Evolutionary conservation across 2,329 filamentous ascomycete genomes (phyloP).

Genomic region (Ampelomyces quisqualis): DNA sequence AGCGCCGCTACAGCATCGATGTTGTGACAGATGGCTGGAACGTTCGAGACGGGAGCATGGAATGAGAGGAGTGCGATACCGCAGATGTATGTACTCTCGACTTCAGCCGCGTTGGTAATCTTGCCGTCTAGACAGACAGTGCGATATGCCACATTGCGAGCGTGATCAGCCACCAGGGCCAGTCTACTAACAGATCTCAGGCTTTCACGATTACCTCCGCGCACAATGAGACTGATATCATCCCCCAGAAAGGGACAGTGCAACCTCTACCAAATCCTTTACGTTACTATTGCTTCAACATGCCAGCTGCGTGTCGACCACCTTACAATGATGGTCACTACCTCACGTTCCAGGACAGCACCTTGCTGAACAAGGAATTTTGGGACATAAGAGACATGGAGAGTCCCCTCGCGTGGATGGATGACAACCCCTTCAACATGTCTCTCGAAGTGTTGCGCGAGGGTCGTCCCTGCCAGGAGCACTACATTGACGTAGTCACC

Average conservation of each 20-base stretch:
- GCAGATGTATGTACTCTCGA: too few relatives aligned
- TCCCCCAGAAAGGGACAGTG: background rate
- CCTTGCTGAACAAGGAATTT: conserved; percentile 16
- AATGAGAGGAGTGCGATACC: too few relatives aligned
- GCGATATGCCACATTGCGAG: too few relatives aligned
- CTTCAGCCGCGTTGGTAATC: too few relatives aligned
- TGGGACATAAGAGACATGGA: conserved; percentile 1
- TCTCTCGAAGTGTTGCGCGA: conserved; percentile 18
- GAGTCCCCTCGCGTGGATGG: conserved; percentile 15
- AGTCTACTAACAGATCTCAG: too few relatives aligned
- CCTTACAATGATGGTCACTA: conserved; percentile 10
- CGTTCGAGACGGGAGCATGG: background rate
- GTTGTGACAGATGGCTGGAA: conserved; percentile 10
- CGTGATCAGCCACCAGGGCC: too few relatives aligned
- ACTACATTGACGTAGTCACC: conserved; percentile 21
- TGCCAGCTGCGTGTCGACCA: background rate
- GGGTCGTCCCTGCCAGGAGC: conserved; percentile 5
- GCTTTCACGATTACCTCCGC: too few relatives aligned
- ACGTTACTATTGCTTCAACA: background rate
- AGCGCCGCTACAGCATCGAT: conserved; percentile 29
- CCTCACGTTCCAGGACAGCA: conserved; percentile 13
- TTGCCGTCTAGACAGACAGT: too few relatives aligned
- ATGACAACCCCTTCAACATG: conserved; percentile 21
- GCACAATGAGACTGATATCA: background rate
- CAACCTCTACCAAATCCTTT: background rate